Base-by-base conservation (phyloP, 805 yeast species). In the Zygosaccharomyces pseudorouxii region DNA sequence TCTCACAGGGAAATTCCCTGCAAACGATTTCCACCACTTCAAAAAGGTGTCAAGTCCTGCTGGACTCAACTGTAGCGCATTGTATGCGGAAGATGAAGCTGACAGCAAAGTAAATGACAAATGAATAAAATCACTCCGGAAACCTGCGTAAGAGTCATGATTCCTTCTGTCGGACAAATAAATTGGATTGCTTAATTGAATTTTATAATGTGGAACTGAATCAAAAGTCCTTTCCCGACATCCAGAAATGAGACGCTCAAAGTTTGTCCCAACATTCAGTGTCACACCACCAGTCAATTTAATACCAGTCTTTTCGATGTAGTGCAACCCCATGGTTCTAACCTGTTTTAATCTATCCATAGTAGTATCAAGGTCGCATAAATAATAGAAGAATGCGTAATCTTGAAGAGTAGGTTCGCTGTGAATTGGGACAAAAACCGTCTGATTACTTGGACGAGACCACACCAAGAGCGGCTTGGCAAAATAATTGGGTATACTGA, bases 1-100 rank as follows among this genome's bases (percentile, higher is more conserved):
- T 45, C 95, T 76, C 12, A 89, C 77, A 0, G 98, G 96, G 18
- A 90, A 71, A 47, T 84, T 82, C 22, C 92, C 84, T n/a, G 84
- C 77, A 65, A 92, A 92, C 55, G 86, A 76, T 29, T 69, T 68
- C 96, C 97, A 90, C 98, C 98, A 93, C 4, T 66, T 62, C 59
- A 80, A 81, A 69, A 93, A 89, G 51, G 81, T 85, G 6, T 69
- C 62, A 55, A 92, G 73, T 0, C 82, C 76, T 4, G 71, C 71
- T 1, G 97, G 96, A 2, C 89, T 75, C 45, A 92, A 68, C 62
- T 90, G 95, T 39, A 86, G 75, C 1, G 89, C 74, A 67, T 90
- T 92, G 56, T 82, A 81, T 9, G 80, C 72, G 5, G 55, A 48
- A 10, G 61, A 53, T 4, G 57, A 50, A n/a, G 60, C 61, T 0